Base-by-base conservation (phyloP, 1,284 basidiomycete genomes). In the Cutaneotrichosporon sp. region DNA sequence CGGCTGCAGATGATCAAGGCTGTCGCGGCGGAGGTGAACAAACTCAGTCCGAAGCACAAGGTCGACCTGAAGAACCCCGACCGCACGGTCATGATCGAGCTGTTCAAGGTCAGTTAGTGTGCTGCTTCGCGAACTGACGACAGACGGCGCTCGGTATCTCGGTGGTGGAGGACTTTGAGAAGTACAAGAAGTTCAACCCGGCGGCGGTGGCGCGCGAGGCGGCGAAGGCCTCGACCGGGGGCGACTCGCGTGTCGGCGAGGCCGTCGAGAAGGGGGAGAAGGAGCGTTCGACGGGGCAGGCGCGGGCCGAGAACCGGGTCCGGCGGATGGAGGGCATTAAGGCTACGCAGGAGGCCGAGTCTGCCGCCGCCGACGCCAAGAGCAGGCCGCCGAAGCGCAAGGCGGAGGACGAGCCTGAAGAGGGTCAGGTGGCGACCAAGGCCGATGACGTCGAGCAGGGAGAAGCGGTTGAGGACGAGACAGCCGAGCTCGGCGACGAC, bases 21-120 rank as follows among this genome's bases (percentile, higher is more conserved):
- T 0, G 69, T 77, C 14, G 77, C 77, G 4, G 73, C 75, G 38
- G 63, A 72, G 31, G 73, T 79, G 4, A 58, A 61, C 14, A 70
- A 69, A 46, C 64, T 78, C 5, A 68, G 67, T 18, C 51, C 58
- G 9, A 70, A 65, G 2, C 77, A 79, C 61, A 69, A 56, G 18
- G 77, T 79, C 8, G 76, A 79, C 65, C 67, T 79, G 46, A 72
- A 66, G 46, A 67, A 75, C 53, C 71, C 74, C 0, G 75, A 78
- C 47, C 59, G 70, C 58, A 78, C 76, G 9, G 72, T 79, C 16
- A 32, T 78, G 22, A 61, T 78, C 7, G 77, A 79, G 64, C 61
- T 76, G 11, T 68, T 71, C 61, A 76, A 73, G 64, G 77, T 76
- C 47, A 61, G 74, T 63, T 22, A 1, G 18, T 5, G 2, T 21